Evolutionary conservation across 495 filamentous ascomycete genomes (phyloP), one percentile per base, ranked within the genome.

Genomic region (Penicillium tannophilum): DNA sequence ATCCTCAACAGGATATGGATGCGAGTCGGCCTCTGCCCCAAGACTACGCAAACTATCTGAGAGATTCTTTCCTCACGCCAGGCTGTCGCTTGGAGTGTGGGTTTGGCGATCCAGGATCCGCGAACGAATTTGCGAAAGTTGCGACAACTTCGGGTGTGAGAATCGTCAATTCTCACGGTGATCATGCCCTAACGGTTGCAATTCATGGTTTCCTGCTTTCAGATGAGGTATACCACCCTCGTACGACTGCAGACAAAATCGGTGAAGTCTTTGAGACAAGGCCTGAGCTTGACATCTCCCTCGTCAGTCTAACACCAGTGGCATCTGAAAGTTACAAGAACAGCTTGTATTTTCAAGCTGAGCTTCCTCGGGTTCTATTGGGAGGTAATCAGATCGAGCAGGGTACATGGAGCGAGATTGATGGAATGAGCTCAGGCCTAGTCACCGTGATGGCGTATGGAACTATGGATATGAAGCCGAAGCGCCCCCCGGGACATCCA

Each of bases 21-120:
- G 20, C 19, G n/a, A 24, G 17, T 23, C 17, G 28, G 16, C 48
- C 48, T 51, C 19, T 51, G 58, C 53, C 56, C 42, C 64, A 72
- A 62, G 69, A 72, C 57, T 41, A 54, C 42, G 49, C 60, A 72
- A 72, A 35, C 46, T 72, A 72, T 61, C 63, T 70, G 12, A 19
- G 58, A 41, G 3, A 53, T 12, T 64, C 60, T 30, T 61, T 48
- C 33, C 68, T 64, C 39, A 64, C 53, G 41, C 69, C 63, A 52
- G 67, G 55, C 28, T 43, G 62, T 47, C 63, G 63, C 55, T 35
- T 56, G 17, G 56, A 63, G 48, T 45, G 59, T 60, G 65, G 59
- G 20, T 35, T 62, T 43, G 54, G 55, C 52, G 33, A 43, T 28
- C 51, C 48, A 33, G 56, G 59, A 54, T 44, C 58, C 54, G 17